Conservation (phyloP, 1,284 basidiomycete species). For the Leccinum pachyderme region DNA sequence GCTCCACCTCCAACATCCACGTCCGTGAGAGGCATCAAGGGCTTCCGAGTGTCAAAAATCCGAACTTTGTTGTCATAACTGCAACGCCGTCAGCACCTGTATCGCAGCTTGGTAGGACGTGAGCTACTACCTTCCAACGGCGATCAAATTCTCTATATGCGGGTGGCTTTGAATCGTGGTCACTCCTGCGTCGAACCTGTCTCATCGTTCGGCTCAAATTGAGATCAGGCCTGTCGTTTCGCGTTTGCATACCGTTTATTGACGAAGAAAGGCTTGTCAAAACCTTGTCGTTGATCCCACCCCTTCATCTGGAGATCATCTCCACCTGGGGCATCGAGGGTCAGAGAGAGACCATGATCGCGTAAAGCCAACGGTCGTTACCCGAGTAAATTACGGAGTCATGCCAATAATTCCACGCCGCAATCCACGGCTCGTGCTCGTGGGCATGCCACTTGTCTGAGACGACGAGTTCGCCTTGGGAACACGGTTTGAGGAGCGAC, state of each 20-base stretch:
- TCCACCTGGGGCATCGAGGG: slow-evolving; percentile 60
- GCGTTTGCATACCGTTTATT: slow-evolving; percentile 63
- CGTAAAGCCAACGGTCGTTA: slow-evolving; percentile 28
- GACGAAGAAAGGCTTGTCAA: slow-evolving; percentile 59
- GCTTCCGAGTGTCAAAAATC: slow-evolving; percentile 82
- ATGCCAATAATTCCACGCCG: slow-evolving; percentile 87
- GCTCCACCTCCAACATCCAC: slow-evolving; percentile 86
- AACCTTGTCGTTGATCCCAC: slow-evolving; percentile 84
- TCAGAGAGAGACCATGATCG: slow-evolving; percentile 2
- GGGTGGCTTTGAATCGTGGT: slow-evolving; percentile 90
- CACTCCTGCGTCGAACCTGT: slow-evolving; percentile 83
- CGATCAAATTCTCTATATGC: slow-evolving; percentile 75
- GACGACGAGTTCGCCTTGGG: slow-evolving; percentile 43
- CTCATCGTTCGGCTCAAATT: slow-evolving; percentile 2
- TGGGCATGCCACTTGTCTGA: slow-evolving; percentile 81
- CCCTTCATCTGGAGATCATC: slow-evolving; percentile 90
- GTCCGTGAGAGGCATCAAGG: slow-evolving; percentile 54
- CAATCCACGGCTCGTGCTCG: slow-evolving; percentile 93
- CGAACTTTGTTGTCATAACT: slow-evolving; percentile 87
- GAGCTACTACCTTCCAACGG: slow-evolving; percentile 82
- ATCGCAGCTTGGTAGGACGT: not conserved
- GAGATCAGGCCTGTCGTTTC: not conserved
- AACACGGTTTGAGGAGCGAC: slow-evolving; percentile 52
- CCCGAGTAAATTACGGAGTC: slow-evolving; percentile 82
- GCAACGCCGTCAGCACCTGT: slow-evolving; percentile 2